Evolutionary conservation across 345 rosid genomes (phyloP).

Genomic region (Populus alba): DNA sequence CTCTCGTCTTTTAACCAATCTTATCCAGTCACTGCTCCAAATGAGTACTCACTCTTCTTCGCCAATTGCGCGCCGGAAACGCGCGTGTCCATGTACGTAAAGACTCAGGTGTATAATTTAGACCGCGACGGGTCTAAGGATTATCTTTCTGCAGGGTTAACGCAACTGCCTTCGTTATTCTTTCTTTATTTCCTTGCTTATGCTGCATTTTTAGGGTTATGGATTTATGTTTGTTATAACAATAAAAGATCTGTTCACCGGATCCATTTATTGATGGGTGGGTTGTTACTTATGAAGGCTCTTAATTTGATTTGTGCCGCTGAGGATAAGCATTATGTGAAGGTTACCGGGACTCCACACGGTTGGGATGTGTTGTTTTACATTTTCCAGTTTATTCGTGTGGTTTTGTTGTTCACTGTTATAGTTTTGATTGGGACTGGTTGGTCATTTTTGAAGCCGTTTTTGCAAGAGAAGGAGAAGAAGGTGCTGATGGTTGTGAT

Average conservation of each 20-base stretch:
- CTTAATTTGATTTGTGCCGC: conserved; percentile 88
- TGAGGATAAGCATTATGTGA: conserved; percentile 79
- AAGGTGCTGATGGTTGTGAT: conserved; percentile 92
- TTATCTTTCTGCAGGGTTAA: conserved; percentile 72
- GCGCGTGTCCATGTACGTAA: conserved; percentile 74
- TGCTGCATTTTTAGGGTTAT: conserved; percentile 51
- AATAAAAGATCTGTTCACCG: conserved; percentile 63
- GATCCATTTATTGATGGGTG: conserved; percentile 85
- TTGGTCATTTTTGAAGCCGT: conserved; percentile 94
- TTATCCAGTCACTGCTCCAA: conserved; percentile 63
- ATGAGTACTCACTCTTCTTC: conserved; percentile 87
- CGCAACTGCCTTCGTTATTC: conserved; percentile 69
- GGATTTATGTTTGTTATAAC: conserved; percentile 54
- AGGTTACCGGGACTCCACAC: conserved; percentile 89
- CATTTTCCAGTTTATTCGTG: conserved; percentile 83
- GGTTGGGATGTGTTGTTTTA: conserved; percentile 95
- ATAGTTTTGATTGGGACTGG: conserved; percentile 96
- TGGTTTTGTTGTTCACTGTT: conserved; percentile 80
- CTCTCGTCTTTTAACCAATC: conserved; percentile 55
- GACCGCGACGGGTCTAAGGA: conserved; percentile 59
- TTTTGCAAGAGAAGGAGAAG: conserved; percentile 95
- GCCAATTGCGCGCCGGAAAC: conserved; percentile 82
- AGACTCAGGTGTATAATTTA: conserved; percentile 67
- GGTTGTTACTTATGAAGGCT: conserved; percentile 73
- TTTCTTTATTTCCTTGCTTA: conserved; percentile 56